Base-by-base conservation (phyloP, 805 yeast species). In the Spathaspora hagerdaliae region DNA sequence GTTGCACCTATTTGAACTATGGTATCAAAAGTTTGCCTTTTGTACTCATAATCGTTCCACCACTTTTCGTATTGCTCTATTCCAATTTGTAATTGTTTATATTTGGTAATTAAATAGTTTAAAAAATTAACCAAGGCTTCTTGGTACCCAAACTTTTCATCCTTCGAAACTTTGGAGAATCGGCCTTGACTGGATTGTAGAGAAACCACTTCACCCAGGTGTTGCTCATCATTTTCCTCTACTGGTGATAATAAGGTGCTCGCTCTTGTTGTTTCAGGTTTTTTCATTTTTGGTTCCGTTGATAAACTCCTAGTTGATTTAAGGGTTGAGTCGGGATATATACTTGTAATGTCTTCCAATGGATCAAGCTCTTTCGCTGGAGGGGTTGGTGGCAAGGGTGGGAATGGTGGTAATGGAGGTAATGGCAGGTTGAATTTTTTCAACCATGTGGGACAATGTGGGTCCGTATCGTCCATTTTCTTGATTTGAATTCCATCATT, bases 391-490 rank as follows among this genome's bases (percentile, higher is more conserved):
- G 32, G 32, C 5, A 11, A 11, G 3, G 39, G 39, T 2, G 39
- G 31, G 4, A 11, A 11, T 9, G 39, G 39, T 2, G 39, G 31
- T 10, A 6, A 36, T 26, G 29, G 39, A 24, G 27, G 26, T 26
- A 31, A 2, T 12, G 31, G 29, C 11, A 26, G 13, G 15, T 36
- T n/a, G 10, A 36, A 32, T 2, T 40, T 12, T 36, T 37, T 41
- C 13, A 46, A 31, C 49, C 49, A 46, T 5, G 45, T 32, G 15
- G 49, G 49, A 31, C 49, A 46, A 35, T 42, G 24, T 3, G 43
- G 42, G 38, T 46, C 49, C 2, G 41, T 37, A 10, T 27, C 19
- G 6, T 19, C 24, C 2, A 19, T 19, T 19, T 19, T 19, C 24
- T 19, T 19, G 4, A 19, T 19, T 5, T 19, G 24, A 19, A 19